These are phyloP conservation scores for Cutaneotrichosporon sp. DNA, from an alignment of 1,284 basidiomycete genomes.

Conservation along the genomic window DNA sequence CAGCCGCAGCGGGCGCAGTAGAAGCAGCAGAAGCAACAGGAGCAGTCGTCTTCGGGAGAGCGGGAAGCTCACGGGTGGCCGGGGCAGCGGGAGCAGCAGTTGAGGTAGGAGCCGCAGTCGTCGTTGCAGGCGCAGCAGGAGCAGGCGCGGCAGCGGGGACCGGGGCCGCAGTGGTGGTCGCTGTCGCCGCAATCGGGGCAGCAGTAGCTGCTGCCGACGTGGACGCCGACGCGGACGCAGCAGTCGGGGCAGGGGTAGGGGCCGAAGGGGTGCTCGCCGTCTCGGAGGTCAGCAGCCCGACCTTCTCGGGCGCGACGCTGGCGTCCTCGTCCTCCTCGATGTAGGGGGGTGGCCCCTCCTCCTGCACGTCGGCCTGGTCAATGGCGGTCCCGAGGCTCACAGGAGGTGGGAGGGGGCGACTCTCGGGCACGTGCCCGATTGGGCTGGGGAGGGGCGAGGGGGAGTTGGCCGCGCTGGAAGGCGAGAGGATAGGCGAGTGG, in stretches of 20 bases:
- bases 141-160: background rate
- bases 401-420: background rate
- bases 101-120: background rate
- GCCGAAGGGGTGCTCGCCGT: background rate
- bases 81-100: background rate
- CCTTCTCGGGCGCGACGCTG: background rate
- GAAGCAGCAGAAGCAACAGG: background rate
- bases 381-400: background rate
- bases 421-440: background rate
- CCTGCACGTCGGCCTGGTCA: background rate
- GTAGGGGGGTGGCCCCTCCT: constrained; percentile 1
- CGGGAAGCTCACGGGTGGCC: background rate
- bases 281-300: background rate
- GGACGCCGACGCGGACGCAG: background rate
- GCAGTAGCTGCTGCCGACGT: background rate
- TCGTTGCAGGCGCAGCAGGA: background rate
- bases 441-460: constrained; percentile 3
- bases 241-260: background rate
- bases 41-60: background rate
- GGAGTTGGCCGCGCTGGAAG: background rate
- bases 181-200: background rate
- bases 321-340: constrained; percentile 6
- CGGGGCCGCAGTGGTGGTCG: background rate
- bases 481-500: background rate
- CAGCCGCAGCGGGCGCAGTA: background rate